Evolutionary conservation across 345 rosid genomes (phyloP).

Genomic region (Aethionema arabicum): DNA sequence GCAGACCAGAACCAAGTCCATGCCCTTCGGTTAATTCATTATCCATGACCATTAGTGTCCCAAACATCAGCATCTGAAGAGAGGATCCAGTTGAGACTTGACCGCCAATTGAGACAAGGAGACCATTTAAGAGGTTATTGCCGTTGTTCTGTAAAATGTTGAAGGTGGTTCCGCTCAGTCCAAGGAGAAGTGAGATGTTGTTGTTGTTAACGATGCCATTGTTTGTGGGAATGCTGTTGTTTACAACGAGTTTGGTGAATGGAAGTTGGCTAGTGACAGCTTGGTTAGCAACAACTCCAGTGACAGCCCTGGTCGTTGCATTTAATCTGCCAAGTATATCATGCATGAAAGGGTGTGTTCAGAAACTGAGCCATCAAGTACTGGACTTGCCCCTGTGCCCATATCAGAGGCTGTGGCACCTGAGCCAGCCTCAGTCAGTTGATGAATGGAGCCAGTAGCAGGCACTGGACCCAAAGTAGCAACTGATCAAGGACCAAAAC

Average conservation of each 20-base stretch:
- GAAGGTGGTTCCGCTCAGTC: conserved; percentile 63
- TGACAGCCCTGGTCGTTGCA: conserved; percentile 68
- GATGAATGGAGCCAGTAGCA: conserved; percentile 9
- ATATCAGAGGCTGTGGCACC: conserved; percentile 20
- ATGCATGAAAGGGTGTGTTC: conserved; percentile 59
- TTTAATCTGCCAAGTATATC: conserved; percentile 77
- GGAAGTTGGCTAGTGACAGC: conserved; percentile 73
- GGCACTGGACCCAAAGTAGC: conserved; percentile 26
- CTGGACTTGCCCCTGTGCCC: conserved; percentile 25
- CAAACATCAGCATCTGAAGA: conserved; percentile 70
- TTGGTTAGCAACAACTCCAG: conserved; percentile 61
- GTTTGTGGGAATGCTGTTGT: conserved; percentile 54
- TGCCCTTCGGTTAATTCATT: conserved; percentile 70
- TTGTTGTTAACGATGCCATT: conserved; percentile 71
- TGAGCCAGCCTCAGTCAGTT: conserved; percentile 19
- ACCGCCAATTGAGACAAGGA: conserved; percentile 49
- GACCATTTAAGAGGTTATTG: conserved; percentile 44
- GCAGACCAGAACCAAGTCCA: conserved; percentile 57
- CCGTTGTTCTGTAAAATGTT: conserved; percentile 49
- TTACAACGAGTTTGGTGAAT: conserved; percentile 72
- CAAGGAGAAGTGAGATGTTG: conserved; percentile 70
- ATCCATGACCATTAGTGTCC: conserved; percentile 73
- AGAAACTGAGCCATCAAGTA: conserved; percentile 16
- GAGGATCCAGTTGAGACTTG: conserved; percentile 52
- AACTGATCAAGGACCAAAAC: conserved; percentile 23